Evolutionary conservation across 139 green algal genomes (phyloP).

Genomic region (Picochlorum costavermella): DNA sequence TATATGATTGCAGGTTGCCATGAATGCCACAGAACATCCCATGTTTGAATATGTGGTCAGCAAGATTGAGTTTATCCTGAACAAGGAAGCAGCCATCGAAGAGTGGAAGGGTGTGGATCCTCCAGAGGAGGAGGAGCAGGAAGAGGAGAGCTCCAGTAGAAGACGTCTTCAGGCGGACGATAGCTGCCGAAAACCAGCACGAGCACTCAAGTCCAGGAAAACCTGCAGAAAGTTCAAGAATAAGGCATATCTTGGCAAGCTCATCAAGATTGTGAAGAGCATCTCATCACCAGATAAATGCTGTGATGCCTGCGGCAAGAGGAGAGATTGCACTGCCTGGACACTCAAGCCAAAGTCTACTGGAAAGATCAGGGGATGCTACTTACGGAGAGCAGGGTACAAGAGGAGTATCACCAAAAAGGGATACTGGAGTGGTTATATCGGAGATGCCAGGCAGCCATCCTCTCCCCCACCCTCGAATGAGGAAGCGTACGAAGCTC

Average conservation of each 20-base stretch:
- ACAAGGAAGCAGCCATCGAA: background rate
- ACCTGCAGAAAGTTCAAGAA: background rate
- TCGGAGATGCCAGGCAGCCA: background rate
- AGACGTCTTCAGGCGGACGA: background rate
- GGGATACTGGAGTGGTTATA: background rate
- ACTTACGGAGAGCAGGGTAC: constrained; percentile 1
- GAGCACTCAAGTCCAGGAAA: constrained; percentile 1
- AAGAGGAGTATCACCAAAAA: constrained; percentile 2
- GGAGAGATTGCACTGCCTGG: constrained; percentile 5
- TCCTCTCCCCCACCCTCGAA: constrained; percentile 3
- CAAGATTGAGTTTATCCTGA: constrained; percentile 2
- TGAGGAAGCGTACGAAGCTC: background rate
- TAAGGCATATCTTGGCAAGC: constrained; percentile 4
- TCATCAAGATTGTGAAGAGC: constrained; percentile 8
- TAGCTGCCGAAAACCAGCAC: background rate
- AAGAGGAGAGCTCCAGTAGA: background rate
- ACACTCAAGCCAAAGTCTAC: constrained; percentile 4
- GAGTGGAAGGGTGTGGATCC: background rate
- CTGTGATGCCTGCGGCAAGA: constrained; percentile 1
- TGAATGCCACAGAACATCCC: background rate
- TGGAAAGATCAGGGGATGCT: constrained; percentile 2
- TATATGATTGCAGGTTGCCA: background rate
- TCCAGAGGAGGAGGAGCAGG: background rate
- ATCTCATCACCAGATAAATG: background rate
- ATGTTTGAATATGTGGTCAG: background rate